Evolutionary conservation across 352 stramenopile species (phyloP).

Genomic region (Blastocystis hominis): DNA sequence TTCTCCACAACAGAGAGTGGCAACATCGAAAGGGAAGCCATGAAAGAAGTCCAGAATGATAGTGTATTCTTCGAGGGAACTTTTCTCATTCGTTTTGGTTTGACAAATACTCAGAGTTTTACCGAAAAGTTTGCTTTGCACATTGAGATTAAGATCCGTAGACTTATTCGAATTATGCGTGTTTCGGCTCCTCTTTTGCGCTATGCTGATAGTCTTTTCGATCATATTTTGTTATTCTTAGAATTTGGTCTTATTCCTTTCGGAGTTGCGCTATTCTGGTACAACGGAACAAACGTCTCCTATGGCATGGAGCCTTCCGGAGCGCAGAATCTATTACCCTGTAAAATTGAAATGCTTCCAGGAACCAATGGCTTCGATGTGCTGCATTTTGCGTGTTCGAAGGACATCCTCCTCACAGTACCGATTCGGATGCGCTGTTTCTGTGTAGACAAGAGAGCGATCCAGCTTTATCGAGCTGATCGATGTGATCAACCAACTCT

Average conservation of each 20-base stretch:
- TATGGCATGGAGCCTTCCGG: not conserved
- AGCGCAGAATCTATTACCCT: not conserved
- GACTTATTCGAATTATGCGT: not conserved
- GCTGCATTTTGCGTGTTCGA: not conserved
- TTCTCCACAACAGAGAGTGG: not conserved
- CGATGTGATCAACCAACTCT: not conserved
- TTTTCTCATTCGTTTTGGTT: not conserved
- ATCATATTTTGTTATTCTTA: no score
- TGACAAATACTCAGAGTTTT: not conserved
- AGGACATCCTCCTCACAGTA: not conserved
- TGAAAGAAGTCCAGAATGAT: not conserved
- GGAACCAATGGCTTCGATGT: not conserved
- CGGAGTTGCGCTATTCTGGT: not conserved
- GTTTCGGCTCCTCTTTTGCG: not conserved
- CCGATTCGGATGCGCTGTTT: not conserved
- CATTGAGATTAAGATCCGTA: not conserved
- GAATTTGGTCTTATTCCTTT: conserved; percentile 20
- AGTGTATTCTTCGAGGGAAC: not conserved
- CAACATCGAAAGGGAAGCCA: not conserved
- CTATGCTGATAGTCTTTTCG: not conserved
- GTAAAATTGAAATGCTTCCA: not conserved
- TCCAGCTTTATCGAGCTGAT: not conserved
- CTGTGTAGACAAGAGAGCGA: not conserved
- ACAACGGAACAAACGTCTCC: not conserved
- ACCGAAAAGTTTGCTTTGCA: not conserved